Conservation (phyloP, 176 grass and related monocot species). For the Echinochloa phyllopogon region DNA sequence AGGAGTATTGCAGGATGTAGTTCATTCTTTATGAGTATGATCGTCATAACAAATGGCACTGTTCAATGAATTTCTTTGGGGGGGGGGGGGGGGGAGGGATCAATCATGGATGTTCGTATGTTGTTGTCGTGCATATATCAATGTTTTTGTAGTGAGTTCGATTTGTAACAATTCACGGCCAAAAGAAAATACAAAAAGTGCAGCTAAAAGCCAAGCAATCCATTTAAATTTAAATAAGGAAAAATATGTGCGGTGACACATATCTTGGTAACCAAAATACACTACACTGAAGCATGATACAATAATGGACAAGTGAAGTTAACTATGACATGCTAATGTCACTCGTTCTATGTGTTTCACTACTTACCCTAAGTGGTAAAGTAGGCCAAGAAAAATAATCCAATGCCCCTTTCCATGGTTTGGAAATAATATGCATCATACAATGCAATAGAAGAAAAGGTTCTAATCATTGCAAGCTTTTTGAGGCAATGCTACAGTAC, state of each 20-base stretch:
- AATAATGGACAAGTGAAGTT: neutral
- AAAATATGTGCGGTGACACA: neutral
- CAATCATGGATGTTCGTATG: neutral
- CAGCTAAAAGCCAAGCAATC: neutral
- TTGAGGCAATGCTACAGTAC: neutral
- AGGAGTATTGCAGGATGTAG: neutral
- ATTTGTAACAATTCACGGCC: neutral
- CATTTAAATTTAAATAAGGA: neutral
- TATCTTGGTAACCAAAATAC: neutral
- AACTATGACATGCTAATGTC: neutral
- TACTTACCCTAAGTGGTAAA: neutral
- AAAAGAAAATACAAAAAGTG: neutral
- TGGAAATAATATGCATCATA: neutral
- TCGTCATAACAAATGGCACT: neutral
- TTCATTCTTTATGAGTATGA: constrained; percentile 21
- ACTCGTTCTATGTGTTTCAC: neutral
- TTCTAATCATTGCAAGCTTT: neutral
- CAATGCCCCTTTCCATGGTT: neutral
- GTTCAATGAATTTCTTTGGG: constrained; percentile 19
- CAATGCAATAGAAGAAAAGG: neutral
- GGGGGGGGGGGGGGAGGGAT: neutral
- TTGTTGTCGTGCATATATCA: neutral
- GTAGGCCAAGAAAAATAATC: neutral
- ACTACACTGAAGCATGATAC: neutral
- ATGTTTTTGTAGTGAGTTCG: neutral